phyloP scores from a whole-genome alignment of 1,284 basidiomycete species.

The Sanghuangporus baumii region DNA sequence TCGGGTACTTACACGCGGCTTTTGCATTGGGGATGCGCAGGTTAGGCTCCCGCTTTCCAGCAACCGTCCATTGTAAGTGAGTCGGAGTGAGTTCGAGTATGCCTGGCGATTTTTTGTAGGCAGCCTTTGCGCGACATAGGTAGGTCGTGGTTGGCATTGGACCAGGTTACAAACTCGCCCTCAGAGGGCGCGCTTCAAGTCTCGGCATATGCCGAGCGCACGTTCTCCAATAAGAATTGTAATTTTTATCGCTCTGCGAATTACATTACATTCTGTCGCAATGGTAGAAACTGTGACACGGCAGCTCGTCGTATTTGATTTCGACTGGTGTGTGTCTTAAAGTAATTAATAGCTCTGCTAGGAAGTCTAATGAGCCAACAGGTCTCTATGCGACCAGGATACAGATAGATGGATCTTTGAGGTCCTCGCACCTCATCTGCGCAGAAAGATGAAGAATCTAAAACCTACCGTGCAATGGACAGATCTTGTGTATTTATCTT shows the following conservation, averaged over 20 bases:
- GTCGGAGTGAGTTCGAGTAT: slow-evolving; percentile 62
- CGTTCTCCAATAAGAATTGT: neutral
- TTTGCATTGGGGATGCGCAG: slow-evolving; percentile 57
- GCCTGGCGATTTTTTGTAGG: slow-evolving; percentile 75
- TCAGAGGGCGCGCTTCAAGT: neutral
- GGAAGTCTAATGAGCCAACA: slow-evolving; percentile 26
- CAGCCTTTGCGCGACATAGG: slow-evolving; percentile 65
- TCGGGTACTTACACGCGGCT: slow-evolving; percentile 50
- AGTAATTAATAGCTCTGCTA: neutral
- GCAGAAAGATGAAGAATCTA: slow-evolving; percentile 76
- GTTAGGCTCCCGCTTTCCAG: slow-evolving; percentile 53
- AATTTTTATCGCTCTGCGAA: neutral
- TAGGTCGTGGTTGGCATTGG: slow-evolving; percentile 37
- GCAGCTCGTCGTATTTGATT: slow-evolving; percentile 93
- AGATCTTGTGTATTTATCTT: slow-evolving; percentile 75
- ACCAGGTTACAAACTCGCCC: neutral
- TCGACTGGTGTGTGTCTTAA: slow-evolving; percentile 75
- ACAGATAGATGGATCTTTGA: slow-evolving; percentile 96
- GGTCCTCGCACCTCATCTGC: slow-evolving; percentile 80
- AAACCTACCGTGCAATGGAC: slow-evolving; percentile 82
- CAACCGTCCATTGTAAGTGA: slow-evolving; percentile 69
- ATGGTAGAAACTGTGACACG: slow-evolving; percentile 41
- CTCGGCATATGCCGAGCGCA: slow-evolving; percentile 8
- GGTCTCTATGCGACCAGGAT: slow-evolving; percentile 93
- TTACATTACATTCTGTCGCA: slow-evolving; percentile 4